Conservation (phyloP, 2,329 filamentous ascomycete species). For the Myriangium duriaei region DNA sequence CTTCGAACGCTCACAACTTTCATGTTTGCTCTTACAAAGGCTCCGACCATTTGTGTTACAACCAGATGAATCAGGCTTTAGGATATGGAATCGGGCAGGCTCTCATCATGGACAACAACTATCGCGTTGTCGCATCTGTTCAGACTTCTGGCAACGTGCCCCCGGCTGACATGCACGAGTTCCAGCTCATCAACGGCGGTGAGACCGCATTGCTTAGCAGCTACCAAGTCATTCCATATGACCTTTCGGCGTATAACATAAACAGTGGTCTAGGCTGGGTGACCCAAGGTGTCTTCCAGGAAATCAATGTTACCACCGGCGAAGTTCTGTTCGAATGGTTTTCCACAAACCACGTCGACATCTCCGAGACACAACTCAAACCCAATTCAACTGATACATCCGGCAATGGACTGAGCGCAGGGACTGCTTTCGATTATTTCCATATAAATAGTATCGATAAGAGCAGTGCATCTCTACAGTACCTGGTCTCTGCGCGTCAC, state of each 20-base stretch:
- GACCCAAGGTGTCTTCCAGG: constrained; percentile 24
- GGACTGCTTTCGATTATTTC: constrained; percentile 38
- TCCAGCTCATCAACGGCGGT: constrained; percentile 29
- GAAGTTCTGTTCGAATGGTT: constrained; percentile 45
- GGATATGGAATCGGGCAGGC: constrained; percentile 35
- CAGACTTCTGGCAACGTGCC: constrained; percentile 13
- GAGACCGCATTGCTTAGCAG: constrained; percentile 17
- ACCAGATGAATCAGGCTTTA: constrained; percentile 31
- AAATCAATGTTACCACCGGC: constrained; percentile 37
- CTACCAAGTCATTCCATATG: constrained; percentile 21
- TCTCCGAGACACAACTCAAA: constrained; percentile 28
- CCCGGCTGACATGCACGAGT: constrained; percentile 35
- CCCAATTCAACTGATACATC: constrained; percentile 23
- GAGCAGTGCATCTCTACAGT: constrained; percentile 32
- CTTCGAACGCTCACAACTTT: constrained; percentile 32
- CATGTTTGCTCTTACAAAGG: constrained; percentile 34
- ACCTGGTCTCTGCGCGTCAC: constrained; percentile 40
- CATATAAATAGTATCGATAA: constrained; percentile 45
- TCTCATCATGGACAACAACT: constrained; percentile 33
- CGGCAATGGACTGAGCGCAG: constrained; percentile 31
- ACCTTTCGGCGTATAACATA: constrained; percentile 26
- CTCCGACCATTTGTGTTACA: constrained; percentile 33
- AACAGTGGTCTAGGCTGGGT: constrained; percentile 31
- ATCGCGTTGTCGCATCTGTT: constrained; percentile 32
- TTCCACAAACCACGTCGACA: constrained; percentile 39